Evolutionary conservation across 371 early-diverging fungal genomes (phyloP).

Genomic region (Saksenaea vasiformis): DNA sequence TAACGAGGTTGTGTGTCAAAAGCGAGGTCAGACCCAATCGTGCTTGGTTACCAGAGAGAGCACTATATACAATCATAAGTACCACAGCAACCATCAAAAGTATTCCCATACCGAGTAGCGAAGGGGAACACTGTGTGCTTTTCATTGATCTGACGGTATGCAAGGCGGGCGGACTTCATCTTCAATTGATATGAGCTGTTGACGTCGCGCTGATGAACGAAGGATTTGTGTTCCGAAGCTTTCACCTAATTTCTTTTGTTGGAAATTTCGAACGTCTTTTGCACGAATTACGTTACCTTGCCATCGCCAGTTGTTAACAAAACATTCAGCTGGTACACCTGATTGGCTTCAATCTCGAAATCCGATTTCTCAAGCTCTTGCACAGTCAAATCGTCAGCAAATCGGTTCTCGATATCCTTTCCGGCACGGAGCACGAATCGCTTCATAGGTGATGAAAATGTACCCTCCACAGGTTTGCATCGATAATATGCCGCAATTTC

Average conservation of each 20-base stretch:
- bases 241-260: slow-evolving; percentile 38
- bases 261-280: background rate
- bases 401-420: slow-evolving; percentile 84
- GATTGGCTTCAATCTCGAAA: slow-evolving; percentile 78
- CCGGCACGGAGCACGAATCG: slow-evolving; percentile 84
- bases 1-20: slow-evolving; percentile 70
- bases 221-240: slow-evolving; percentile 73
- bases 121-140: slow-evolving; percentile 86
- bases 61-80: slow-evolving; percentile 25
- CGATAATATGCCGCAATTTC: slow-evolving; percentile 81
- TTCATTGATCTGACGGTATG: slow-evolving; percentile 73
- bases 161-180: slow-evolving; percentile 79
- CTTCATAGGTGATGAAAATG: slow-evolving; percentile 80
- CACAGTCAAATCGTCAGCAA: slow-evolving; percentile 69
- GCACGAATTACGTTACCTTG: slow-evolving; percentile 20
- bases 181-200: slow-evolving; percentile 82
- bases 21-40: slow-evolving; percentile 89
- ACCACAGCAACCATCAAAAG: background rate
- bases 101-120: slow-evolving; percentile 54
- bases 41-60: slow-evolving; percentile 76
- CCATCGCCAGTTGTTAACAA: slow-evolving; percentile 85
- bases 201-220: slow-evolving; percentile 81
- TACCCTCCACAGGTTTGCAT: slow-evolving; percentile 86
- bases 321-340: slow-evolving; percentile 84
- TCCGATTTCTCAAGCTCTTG: slow-evolving; percentile 56